Evolutionary conservation across 352 stramenopile genomes (phyloP).

Genomic region (Globisporangium okanoganense): DNA sequence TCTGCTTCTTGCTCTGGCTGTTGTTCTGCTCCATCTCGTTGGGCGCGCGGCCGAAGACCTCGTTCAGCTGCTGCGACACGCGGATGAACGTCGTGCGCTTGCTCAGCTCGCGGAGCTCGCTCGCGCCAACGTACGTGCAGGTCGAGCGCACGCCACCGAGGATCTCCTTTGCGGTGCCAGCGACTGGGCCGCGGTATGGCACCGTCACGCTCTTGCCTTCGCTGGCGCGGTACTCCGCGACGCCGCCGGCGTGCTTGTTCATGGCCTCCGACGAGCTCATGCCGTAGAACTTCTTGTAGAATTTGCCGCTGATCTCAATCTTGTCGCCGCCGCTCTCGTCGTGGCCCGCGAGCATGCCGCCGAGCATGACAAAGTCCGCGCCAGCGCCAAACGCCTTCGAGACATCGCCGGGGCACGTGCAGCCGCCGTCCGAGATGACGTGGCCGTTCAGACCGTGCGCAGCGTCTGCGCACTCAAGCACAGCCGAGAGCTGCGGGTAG

Average conservation of each 20-base stretch:
- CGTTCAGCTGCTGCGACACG: slow-evolving; percentile 91
- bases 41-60: slow-evolving; percentile 82
- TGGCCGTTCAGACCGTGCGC: slow-evolving; percentile 87
- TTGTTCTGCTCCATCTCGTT: slow-evolving; percentile 69
- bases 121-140: slow-evolving; percentile 92
- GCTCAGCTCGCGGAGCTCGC: slow-evolving; percentile 88
- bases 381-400: slow-evolving; percentile 90
- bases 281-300: slow-evolving; percentile 91
- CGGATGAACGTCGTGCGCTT: slow-evolving; percentile 94
- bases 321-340: slow-evolving; percentile 88
- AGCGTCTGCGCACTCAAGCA: slow-evolving; percentile 91
- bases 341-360: slow-evolving; percentile 90
- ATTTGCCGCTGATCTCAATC: slow-evolving; percentile 60
- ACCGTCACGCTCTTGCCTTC: slow-evolving; percentile 92
- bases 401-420: slow-evolving; percentile 87
- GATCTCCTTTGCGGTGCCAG: slow-evolving; percentile 84
- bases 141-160: slow-evolving; percentile 90
- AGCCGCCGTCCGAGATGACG: slow-evolving; percentile 88
- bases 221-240: slow-evolving; percentile 89
- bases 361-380: slow-evolving; percentile 92
- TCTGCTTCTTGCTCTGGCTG: slow-evolving; percentile 53
- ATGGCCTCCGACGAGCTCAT: slow-evolving; percentile 92
- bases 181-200: slow-evolving; percentile 79
- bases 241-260: slow-evolving; percentile 89
- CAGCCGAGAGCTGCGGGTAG: slow-evolving; percentile 88